Evolutionary conservation across 2,329 filamentous ascomycete genomes (phyloP), one percentile per base, ranked within the genome.

Genomic region (Fusarium secorum): DNA sequence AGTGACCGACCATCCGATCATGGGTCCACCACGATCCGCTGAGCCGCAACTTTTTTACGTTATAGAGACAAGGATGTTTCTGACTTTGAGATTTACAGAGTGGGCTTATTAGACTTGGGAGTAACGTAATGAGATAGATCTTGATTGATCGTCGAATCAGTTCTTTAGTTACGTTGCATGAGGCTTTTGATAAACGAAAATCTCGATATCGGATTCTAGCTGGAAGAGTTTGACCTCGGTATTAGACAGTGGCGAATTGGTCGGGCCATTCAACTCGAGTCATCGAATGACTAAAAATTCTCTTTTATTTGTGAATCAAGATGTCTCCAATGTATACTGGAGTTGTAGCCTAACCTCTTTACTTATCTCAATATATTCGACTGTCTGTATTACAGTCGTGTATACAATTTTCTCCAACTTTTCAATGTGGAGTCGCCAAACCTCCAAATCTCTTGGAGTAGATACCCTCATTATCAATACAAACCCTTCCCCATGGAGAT

Each of bases 401-500:
- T 17, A 48, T 7, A 11, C 3, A 13, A 3, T 20, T 46, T 39
- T 62, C 28, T 62, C 62, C 53, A 48, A 60, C 18, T 24, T 17
- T 17, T n/a, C 35, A 17, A 17, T 48, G 57, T 54, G 48, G 53
- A 32, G 38, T 35, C 24, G 18, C 15, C 22, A 41, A 60, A 52
- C 39, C 56, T 59, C 38, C 42, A 54, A 59, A 32, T 48, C 45
- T 45, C 14, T 52, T 46, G 28, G 63, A 57, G 48, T 30, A 22
- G 26, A 59, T 58, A 38, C 8, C 53, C 62, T 66, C 54, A 49
- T 22, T 60, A 32, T 36, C 30, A 42, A 44, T 22, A 57, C 7
- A 24, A 22, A n/a, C 14, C 20, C 22, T 70, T 68, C 68, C 68
- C 68, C 68, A 64, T 71, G 68, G 68, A 71, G 49, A 60, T 68